Conservation (phyloP, 2,329 filamentous ascomycete genomes). For the Calonectria fujianensis region DNA sequence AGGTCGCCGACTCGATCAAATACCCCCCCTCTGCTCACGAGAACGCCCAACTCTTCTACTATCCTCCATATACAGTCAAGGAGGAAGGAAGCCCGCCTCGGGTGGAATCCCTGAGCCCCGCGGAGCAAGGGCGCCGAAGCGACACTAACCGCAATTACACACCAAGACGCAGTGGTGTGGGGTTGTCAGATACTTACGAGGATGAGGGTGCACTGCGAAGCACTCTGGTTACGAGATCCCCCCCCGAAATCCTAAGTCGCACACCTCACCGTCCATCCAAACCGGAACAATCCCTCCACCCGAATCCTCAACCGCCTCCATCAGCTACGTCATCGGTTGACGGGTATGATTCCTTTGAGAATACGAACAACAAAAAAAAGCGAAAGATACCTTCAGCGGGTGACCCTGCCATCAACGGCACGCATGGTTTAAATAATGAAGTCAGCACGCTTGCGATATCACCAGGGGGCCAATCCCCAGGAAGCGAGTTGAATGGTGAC, state of each 20-base stretch:
- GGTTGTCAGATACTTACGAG: slow-evolving; percentile 77
- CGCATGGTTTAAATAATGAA: slow-evolving; percentile 61
- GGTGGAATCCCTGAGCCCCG: slow-evolving; percentile 46
- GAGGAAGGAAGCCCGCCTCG: slow-evolving; percentile 62
- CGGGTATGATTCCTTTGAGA: slow-evolving; percentile 97
- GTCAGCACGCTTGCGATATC: slow-evolving; percentile 64
- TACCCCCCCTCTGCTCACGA: slow-evolving; percentile 86
- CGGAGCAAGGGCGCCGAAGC: slow-evolving; percentile 49
- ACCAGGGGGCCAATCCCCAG: slow-evolving; percentile 47
- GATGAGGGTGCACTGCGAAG: slow-evolving; percentile 67
- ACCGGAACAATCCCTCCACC: slow-evolving; percentile 66
- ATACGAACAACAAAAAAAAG: slow-evolving; percentile 99
- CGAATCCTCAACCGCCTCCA: slow-evolving; percentile 74
- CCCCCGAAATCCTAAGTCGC: slow-evolving; percentile 67
- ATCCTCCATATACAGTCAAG: slow-evolving; percentile 72
- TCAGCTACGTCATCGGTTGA: slow-evolving; percentile 85
- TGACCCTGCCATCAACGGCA: slow-evolving; percentile 72
- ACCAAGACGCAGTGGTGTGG: slow-evolving; percentile 61
- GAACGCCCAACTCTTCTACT: slow-evolving; percentile 82
- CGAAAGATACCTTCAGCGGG: slow-evolving; percentile 96
- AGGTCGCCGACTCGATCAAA: slow-evolving; percentile 87
- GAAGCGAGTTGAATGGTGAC: slow-evolving; percentile 58
- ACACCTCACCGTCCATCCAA: slow-evolving; percentile 65
- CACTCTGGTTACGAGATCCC: slow-evolving; percentile 66
- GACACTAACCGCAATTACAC: slow-evolving; percentile 53